Evolutionary conservation across 2,329 filamentous ascomycete genomes (phyloP), one percentile per base, ranked within the genome.

Genomic region (Pseudonectria buxi): DNA sequence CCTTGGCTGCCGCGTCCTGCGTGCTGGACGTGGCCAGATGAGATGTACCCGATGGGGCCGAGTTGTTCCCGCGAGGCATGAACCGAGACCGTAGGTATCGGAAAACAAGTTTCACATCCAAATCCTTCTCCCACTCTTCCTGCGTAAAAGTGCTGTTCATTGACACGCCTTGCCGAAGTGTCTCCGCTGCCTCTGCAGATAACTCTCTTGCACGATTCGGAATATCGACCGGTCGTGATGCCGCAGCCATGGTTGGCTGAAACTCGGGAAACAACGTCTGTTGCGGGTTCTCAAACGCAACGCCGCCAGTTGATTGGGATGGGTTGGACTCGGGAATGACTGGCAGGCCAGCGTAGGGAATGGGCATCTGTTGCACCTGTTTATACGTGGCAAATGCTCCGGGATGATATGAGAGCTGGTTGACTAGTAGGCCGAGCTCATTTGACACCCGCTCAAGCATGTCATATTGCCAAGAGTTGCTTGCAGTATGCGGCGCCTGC

Each of bases 21-120:
- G 70, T 65, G 49, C 59, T 72, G 4, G 68, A 62, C 14, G 68
- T 64, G 27, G 69, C 61, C n/a, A 70, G 54, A 44, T 72, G 68
- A 7, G 67, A 54, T 10, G 67, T 68, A 12, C 67, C 63, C 29
- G 67, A 53, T 11, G 65, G 60, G 15, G 56, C 51, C 32, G 68
- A 59, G 46, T 53, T 60, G 41, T 65, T 59, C 35, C 61, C 57
- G 6, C 67, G 64, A 12, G 74, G 67, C 39, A 77, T 69, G 58
- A 94, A 90, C 40, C 86, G 80, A 13, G 78, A 83, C 39, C 81
- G 77, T 22, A 95, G 72, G 55, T 92, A 96, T 32, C 81, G 79
- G 66, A 96, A 96, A 24, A 96, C 85, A 58, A 95, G 83, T 55
- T 84, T 85, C 46, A 95, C 77, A 53, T 96, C 89, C 5, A 96